Evolutionary conservation across 2,329 filamentous ascomycete species (phyloP).

Genomic region (Didymella segeticola): DNA sequence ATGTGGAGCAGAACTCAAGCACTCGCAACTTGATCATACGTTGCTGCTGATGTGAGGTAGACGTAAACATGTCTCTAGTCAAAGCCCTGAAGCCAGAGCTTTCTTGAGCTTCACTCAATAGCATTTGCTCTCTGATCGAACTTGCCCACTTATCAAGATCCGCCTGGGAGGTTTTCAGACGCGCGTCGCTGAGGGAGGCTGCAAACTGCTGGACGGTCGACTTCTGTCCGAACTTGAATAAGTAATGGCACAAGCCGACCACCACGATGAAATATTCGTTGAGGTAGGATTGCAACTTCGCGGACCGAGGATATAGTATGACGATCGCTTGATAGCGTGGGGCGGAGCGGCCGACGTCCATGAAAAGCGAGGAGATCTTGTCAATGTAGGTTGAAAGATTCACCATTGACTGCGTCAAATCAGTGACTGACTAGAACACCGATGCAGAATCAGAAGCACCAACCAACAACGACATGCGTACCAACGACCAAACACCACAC

Average conservation of each 20-base stretch:
- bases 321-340: slow-evolving; percentile 52
- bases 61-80: slow-evolving; percentile 23
- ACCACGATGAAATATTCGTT: slow-evolving; percentile 54
- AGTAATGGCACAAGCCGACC: slow-evolving; percentile 49
- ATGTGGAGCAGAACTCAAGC: slow-evolving; percentile 52
- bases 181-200: slow-evolving; percentile 40
- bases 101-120: slow-evolving; percentile 32
- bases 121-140: slow-evolving; percentile 48
- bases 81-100: slow-evolving; percentile 35
- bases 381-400: slow-evolving; percentile 48
- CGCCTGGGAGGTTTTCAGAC: slow-evolving; percentile 11
- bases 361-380: slow-evolving; percentile 51
- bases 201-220: slow-evolving; percentile 42
- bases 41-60: slow-evolving; percentile 22
- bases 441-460: too few species aligned
- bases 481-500: slow-evolving; percentile 55
- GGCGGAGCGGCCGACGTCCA: slow-evolving; percentile 50
- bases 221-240: slow-evolving; percentile 45
- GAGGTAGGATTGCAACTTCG: slow-evolving; percentile 44
- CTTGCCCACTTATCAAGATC: slow-evolving; percentile 20
- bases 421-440: too few species aligned
- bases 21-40: slow-evolving; percentile 33
- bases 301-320: slow-evolving; percentile 51
- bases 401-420: slow-evolving; percentile 34
- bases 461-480: slow-evolving; percentile 53